phyloP scores from a whole-genome alignment of 306 rosid genomes.

The Cajanus cajan region DNA sequence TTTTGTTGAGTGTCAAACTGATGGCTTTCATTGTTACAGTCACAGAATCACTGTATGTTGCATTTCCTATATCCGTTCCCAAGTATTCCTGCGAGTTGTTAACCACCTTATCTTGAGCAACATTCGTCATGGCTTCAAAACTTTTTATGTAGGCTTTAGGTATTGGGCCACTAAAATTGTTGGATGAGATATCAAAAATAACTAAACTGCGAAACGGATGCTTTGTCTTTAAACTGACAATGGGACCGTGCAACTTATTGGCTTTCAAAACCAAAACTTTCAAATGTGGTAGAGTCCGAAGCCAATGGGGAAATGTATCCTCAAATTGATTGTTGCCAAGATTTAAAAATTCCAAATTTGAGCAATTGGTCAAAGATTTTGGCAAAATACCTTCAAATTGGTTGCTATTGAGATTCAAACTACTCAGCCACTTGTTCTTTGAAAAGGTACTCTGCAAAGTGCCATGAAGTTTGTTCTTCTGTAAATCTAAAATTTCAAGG shows the following conservation, averaged over 20 bases:
- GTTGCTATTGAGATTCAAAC: conserved; percentile 30
- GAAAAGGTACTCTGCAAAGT: conserved; percentile 19
- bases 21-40: background rate
- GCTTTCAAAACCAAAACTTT: conserved; percentile 31
- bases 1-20: fast-evolving
- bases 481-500: conserved; percentile 27
- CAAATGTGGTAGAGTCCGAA: conserved; percentile 21
- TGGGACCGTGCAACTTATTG: conserved; percentile 40
- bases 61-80: no score
- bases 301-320: conserved; percentile 41
- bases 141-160: no score
- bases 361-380: conserved; percentile 19
- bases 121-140: no score
- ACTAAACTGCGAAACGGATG: background rate
- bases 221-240: background rate
- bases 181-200: no score
- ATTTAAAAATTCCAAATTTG: background rate
- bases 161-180: no score
- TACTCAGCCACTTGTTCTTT: fast-evolving
- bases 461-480: conserved; percentile 30
- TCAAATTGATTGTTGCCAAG: conserved; percentile 35
- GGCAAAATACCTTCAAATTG: conserved; percentile 35
- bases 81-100: no score
- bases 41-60: background rate
- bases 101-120: no score